Evolutionary conservation across 345 rosid species (phyloP).

Genomic region (Salix brachista): DNA sequence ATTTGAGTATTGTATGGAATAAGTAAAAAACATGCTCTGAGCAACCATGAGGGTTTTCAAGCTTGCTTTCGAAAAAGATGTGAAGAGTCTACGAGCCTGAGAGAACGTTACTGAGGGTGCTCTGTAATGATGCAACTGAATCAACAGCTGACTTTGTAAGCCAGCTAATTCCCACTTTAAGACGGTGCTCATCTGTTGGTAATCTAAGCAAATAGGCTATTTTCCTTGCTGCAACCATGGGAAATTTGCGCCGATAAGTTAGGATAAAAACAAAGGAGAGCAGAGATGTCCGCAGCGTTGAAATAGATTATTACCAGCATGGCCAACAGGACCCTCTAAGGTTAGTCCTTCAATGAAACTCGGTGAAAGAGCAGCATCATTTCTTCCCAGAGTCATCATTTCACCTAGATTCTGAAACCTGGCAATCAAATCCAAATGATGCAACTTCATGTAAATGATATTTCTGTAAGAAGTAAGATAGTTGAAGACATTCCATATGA

Average conservation of each 20-base stretch:
- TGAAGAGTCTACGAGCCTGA: conserved; percentile 31
- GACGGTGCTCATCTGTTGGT: conserved; percentile 87
- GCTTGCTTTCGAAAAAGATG: background rate
- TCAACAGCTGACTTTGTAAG: conserved; percentile 71
- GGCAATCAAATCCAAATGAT: conserved; percentile 5
- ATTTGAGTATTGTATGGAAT: no score
- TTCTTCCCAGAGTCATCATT: conserved; percentile 92
- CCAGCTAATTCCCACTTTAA: conserved; percentile 93
- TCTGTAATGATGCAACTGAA: conserved; percentile 68
- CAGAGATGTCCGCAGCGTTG: background rate
- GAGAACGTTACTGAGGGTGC: conserved; percentile 56
- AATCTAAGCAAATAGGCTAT: conserved; percentile 75
- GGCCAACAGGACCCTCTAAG: conserved; percentile 84
- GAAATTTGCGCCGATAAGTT: background rate
- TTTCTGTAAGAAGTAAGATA: background rate
- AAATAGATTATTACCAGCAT: conserved; percentile 44
- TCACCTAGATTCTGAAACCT: conserved; percentile 94
- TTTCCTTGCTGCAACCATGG: conserved; percentile 63
- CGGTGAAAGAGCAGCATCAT: conserved; percentile 79
- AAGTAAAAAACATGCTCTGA: background rate
- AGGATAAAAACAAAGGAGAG: background rate
- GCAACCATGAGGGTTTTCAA: background rate
- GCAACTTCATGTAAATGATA: background rate
- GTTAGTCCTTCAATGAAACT: conserved; percentile 88
- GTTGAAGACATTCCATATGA: no score